phyloP scores from a whole-genome alignment of 805 yeast species.

The Candida ulmi region DNA sequence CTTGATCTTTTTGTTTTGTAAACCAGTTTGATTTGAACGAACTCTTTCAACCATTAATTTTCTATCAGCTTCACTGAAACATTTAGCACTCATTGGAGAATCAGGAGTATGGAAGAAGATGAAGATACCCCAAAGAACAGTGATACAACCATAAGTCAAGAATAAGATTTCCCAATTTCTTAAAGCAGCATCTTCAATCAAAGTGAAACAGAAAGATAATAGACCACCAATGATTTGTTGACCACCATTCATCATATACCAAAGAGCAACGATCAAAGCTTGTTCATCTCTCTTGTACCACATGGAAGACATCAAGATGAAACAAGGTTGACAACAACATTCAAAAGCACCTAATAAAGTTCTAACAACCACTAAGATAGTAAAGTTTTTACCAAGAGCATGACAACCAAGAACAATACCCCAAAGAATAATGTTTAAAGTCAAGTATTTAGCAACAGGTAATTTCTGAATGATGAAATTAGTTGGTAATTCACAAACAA shows the following conservation, averaged over 20 bases:
- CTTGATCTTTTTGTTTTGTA: conserved; percentile 42
- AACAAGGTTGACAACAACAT: conserved; percentile 46
- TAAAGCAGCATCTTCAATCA: conserved; percentile 29
- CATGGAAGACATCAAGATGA: conserved; percentile 49
- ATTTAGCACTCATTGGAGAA: conserved; percentile 34
- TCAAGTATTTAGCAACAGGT: conserved; percentile 44
- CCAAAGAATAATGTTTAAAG: conserved; percentile 39
- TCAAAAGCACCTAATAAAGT: conserved; percentile 45
- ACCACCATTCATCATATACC: conserved; percentile 47
- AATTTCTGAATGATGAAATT: conserved; percentile 38
- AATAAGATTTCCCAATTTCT: conserved; percentile 52
- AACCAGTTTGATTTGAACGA: conserved; percentile 45
- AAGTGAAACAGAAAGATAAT: conserved; percentile 32
- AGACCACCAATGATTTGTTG: conserved; percentile 37
- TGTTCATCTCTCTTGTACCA: conserved; percentile 50
- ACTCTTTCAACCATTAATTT: conserved; percentile 42
- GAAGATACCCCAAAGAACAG: conserved; percentile 39
- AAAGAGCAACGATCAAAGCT: conserved; percentile 39
- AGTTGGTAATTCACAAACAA: conserved; percentile 9
- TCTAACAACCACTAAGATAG: conserved; percentile 43
- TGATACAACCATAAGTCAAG: conserved; percentile 44
- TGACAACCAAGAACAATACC: conserved; percentile 42
- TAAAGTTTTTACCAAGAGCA: conserved; percentile 40
- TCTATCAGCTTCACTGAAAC: conserved; percentile 34
- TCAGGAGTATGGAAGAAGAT: conserved; percentile 40